Evolutionary conservation across 2,329 filamentous ascomycete genomes (phyloP), one percentile per base, ranked within the genome.

Genomic region (Calonectria pseudoturangicola): DNA sequence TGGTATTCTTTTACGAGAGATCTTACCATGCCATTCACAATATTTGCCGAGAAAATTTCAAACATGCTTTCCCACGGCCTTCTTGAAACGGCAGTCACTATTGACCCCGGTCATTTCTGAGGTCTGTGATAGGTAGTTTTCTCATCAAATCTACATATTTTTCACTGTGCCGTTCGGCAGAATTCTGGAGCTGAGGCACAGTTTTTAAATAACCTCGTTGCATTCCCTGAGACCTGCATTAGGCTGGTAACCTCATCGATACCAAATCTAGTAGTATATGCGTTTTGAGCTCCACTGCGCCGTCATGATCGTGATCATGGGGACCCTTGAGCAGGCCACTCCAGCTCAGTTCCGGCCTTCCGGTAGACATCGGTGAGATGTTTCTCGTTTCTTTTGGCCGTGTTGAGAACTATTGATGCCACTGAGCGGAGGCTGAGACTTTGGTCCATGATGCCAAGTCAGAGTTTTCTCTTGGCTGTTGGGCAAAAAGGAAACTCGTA

Each of bases 221-320:
- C 54, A 36, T 60, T 39, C 54, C 54, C 54, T 60, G 54, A 60
- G 54, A 41, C 54, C 18, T 60, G 54, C 54, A 60, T 60, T 60
- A 60, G 54, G 54, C 30, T 39, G 18, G 36, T 36, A 41, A 60
- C 33, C 54, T 25, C 54, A 21, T 41, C 25, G 36, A 25, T 60
- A 21, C 54, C 54, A 43, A 60, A 60, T 60, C 54, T n/a, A 60
- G 54, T 36, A 60, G 54, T 39, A 27, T 39, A 41, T 39, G 54
- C 54, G 21, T 60, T 60, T 36, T 39, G 13, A 25, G 33, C 54
- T 60, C 54, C 54, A 60, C 54, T 41, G 21, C 4, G 21, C 33
- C 54, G 54, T 36, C 39, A 25, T 41, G 36, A 41, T 41, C 13
- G 21, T 39, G n/a, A 60, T 60, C 54, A 43, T 41, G 54, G 54